phyloP scores from a whole-genome alignment of 2,329 filamentous ascomycete genomes.

The Cercospora sp. region DNA sequence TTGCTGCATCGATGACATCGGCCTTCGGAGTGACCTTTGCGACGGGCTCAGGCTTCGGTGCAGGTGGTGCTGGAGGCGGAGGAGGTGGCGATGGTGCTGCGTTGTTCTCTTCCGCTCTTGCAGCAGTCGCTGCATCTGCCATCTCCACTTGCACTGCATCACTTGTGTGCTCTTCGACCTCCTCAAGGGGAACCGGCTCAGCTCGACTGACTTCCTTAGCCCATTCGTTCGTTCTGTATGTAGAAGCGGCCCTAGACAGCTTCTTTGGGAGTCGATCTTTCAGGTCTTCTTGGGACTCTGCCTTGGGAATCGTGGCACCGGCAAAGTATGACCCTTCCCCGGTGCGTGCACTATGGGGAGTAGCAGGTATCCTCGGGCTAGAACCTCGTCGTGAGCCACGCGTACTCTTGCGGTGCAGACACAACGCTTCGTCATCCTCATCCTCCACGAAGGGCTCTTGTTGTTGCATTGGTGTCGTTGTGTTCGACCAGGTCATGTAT shows the following conservation, averaged over 20 bases:
- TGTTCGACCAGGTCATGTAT: conserved; percentile 17
- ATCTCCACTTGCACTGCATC: conserved; percentile 42
- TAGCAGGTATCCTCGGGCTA: conserved; percentile 11
- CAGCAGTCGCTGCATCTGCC: conserved; percentile 51
- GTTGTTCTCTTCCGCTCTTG: conserved; percentile 29
- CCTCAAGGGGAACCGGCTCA: conserved; percentile 57
- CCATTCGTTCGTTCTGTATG: conserved; percentile 94
- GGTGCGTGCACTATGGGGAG: conserved; percentile 1
- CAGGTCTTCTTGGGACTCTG: conserved; percentile 35
- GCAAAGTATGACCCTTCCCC: conserved; percentile 14
- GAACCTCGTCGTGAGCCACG: background rate
- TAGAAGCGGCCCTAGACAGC: conserved; percentile 73
- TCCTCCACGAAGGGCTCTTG: conserved; percentile 22
- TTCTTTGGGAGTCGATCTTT: conserved; percentile 67
- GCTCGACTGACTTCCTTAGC: conserved; percentile 82
- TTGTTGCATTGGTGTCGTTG: background rate
- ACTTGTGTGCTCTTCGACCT: conserved; percentile 41
- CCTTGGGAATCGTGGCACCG: background rate
- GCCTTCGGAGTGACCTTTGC: background rate
- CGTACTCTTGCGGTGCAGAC: conserved; percentile 16
- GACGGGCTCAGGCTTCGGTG: conserved; percentile 4
- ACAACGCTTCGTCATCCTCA: conserved; percentile 26
- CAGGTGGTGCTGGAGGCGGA: conserved; percentile 15
- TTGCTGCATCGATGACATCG: background rate
- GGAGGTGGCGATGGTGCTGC: conserved; percentile 25